Conservation (phyloP, 176 grass and related monocot genomes). For the Ensete glaucum region DNA sequence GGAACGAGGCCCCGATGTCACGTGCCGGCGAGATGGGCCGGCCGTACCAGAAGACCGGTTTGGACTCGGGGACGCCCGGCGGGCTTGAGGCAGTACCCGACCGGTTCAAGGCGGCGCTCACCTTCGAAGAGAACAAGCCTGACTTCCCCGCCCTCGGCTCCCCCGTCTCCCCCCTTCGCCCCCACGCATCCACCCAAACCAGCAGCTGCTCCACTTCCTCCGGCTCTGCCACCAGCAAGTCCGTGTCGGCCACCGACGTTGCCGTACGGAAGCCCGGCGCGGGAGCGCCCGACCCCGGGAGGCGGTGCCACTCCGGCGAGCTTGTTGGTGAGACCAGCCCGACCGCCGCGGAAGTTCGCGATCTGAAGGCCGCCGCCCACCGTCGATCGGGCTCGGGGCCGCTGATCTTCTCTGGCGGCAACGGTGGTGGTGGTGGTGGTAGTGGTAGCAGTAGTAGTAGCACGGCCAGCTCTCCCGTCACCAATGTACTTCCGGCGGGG, state of each 20-base stretch:
- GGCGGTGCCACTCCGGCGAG: not conserved
- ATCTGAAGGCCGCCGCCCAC: not conserved
- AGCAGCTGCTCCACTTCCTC: constrained; percentile 1
- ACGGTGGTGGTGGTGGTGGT: not conserved
- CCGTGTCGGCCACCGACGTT: not conserved
- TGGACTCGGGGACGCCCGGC: not conserved
- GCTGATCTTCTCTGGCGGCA: not conserved
- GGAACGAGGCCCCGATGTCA: not conserved
- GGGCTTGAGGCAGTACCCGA: not conserved
- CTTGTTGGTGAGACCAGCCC: not conserved
- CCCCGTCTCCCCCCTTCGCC: not conserved
- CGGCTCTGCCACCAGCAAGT: not conserved
- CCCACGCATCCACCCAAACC: not conserved
- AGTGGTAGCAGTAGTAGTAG: not conserved
- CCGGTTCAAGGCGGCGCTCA: not conserved
- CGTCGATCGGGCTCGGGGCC: constrained; percentile 2
- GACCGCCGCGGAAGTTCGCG: not conserved
- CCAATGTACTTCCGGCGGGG: not conserved
- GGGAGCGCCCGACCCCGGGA: not conserved
- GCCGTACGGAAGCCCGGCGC: not conserved
- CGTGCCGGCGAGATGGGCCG: not conserved
- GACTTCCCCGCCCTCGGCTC: constrained; percentile 3
- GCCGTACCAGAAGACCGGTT: not conserved
- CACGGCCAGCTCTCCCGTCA: not conserved
- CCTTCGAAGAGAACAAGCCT: constrained; percentile 5